A percentile compares a stretch with the other conserved stretches of the same genome.
Conservation (phyloP, 202 grass and related monocot genomes). For the Setaria italica region DNA sequence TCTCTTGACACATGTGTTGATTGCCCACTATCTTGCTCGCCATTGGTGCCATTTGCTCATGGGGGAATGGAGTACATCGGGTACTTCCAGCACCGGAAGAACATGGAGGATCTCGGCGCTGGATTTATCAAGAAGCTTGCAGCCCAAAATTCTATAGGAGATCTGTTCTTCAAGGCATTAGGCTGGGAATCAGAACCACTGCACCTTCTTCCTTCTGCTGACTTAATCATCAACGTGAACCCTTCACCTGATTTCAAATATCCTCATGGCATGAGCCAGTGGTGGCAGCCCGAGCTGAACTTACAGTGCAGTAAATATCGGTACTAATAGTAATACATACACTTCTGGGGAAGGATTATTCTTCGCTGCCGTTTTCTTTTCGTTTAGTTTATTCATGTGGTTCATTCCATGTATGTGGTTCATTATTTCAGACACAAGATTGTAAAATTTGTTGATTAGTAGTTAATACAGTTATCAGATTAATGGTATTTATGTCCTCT, state of each 20-base stretch:
- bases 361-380: background rate
- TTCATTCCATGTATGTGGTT: slow-evolving; percentile 7
- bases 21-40: too few species aligned
- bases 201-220: slow-evolving; percentile 93
- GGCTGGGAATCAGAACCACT: slow-evolving; percentile 89
- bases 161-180: slow-evolving; percentile 79
- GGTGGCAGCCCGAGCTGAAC: slow-evolving; percentile 78
- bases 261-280: slow-evolving; percentile 91
- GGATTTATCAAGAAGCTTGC: slow-evolving; percentile 90
- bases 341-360: slow-evolving; percentile 8
- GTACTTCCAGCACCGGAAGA: slow-evolving; percentile 87
- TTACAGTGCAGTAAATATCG: slow-evolving; percentile 70
- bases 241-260: slow-evolving; percentile 73
- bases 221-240: slow-evolving; percentile 71
- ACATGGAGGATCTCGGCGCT: slow-evolving; percentile 86
- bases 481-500: background rate
- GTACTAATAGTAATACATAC: slow-evolving; percentile 50
- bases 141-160: slow-evolving; percentile 78
- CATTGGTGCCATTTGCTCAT: slow-evolving; percentile 57
- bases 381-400: slow-evolving; percentile 30
- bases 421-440: slow-evolving; percentile 32
- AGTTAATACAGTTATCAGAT: background rate
- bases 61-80: slow-evolving; percentile 68
- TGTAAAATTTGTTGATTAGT: slow-evolving; percentile 16
- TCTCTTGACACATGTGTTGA: too few species aligned